Evolutionary conservation across 176 grass and related monocot genomes (phyloP).

Genomic region (Hyparrhenia diplandra): DNA sequence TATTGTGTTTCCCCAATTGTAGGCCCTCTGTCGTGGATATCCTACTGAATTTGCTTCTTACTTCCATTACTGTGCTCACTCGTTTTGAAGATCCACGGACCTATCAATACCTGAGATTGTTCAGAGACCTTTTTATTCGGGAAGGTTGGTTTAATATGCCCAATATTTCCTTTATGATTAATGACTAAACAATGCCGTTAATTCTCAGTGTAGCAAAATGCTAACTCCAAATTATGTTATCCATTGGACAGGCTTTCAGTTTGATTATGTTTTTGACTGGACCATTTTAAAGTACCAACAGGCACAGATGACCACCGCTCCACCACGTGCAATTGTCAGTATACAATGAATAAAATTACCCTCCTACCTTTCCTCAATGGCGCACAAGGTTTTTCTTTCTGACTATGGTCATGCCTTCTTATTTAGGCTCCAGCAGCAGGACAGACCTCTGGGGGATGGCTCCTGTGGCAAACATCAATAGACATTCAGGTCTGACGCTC

Average conservation of each 20-base stretch:
- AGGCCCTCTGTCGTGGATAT: slow-evolving; percentile 84
- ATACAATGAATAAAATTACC: slow-evolving; percentile 9
- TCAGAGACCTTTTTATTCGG: slow-evolving; percentile 83
- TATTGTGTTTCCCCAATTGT: not conserved
- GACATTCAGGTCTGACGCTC: slow-evolving; percentile 55
- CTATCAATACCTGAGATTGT: slow-evolving; percentile 85
- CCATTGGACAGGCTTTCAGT: slow-evolving; percentile 62
- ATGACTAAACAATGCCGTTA: not conserved
- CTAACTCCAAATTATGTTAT: not conserved
- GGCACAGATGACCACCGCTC: slow-evolving; percentile 72
- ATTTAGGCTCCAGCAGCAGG: slow-evolving; percentile 43
- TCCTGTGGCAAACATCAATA: slow-evolving; percentile 50
- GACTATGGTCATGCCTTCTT: slow-evolving; percentile 22
- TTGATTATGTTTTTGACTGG: slow-evolving; percentile 98
- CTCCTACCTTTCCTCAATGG: not conserved
- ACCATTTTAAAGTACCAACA: slow-evolving; percentile 90
- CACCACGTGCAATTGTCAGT: slow-evolving; percentile 74
- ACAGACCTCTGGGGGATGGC: slow-evolving; percentile 78
- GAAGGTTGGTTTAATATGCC: slow-evolving; percentile 44
- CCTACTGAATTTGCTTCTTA: slow-evolving; percentile 84
- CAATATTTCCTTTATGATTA: not conserved
- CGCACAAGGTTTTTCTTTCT: not conserved
- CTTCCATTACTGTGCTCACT: slow-evolving; percentile 88
- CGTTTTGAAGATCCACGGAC: slow-evolving; percentile 79
- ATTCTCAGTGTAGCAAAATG: not conserved